Evolutionary conservation across 495 filamentous ascomycete species (phyloP).

Genomic region (Penicillium verhagenii): DNA sequence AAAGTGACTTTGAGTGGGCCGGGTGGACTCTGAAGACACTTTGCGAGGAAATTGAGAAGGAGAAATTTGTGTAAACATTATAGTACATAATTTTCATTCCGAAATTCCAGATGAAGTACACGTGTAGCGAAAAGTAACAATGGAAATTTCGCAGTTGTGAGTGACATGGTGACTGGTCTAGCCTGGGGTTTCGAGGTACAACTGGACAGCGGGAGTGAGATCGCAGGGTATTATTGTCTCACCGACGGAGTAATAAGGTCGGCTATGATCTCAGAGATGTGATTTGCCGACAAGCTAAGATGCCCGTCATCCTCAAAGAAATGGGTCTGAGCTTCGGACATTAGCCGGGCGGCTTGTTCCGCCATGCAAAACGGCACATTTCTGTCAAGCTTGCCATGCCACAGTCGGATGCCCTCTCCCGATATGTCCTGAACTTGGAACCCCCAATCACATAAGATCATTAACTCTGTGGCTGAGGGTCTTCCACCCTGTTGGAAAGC

Average conservation of each 20-base stretch:
- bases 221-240: neutral
- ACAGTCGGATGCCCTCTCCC: slow-evolving; percentile 4
- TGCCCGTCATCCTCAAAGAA: slow-evolving; percentile 6
- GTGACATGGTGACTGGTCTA: too few relatives aligned
- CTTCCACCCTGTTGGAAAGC: slow-evolving; percentile 8
- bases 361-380: slow-evolving; percentile 12
- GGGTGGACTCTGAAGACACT: slow-evolving; percentile 2
- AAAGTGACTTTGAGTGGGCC: slow-evolving; percentile 8
- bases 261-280: slow-evolving; percentile 5
- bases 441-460: slow-evolving; percentile 8
- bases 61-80: neutral
- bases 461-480: slow-evolving; percentile 3
- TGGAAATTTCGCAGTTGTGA: too few relatives aligned
- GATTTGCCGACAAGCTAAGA: slow-evolving; percentile 3
- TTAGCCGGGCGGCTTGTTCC: slow-evolving; percentile 2
- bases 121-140: too few relatives aligned
- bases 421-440: slow-evolving; percentile 5
- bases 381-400: slow-evolving; percentile 11
- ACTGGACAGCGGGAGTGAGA: neutral
- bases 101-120: too few relatives aligned
- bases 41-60: neutral
- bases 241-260: slow-evolving; percentile 1
- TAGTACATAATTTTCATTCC: too few relatives aligned
- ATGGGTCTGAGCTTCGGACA: slow-evolving; percentile 1
- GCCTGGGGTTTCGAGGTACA: too few relatives aligned